These are phyloP conservation scores for Myriangium duriaei DNA, from an alignment of 2,329 filamentous ascomycete genomes.

Conservation along the genomic window DNA sequence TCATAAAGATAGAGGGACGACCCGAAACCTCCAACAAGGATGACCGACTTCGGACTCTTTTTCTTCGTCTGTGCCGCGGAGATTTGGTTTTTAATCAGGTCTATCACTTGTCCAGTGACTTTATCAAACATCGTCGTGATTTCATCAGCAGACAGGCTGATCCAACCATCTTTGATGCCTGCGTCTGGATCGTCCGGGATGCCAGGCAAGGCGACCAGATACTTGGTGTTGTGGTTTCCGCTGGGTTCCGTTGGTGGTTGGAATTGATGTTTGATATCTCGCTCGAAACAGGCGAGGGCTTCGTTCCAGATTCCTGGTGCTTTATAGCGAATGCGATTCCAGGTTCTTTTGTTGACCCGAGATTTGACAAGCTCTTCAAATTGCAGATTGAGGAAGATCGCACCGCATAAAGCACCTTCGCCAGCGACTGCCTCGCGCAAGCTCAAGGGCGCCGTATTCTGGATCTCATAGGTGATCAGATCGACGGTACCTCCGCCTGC, in stretches of 20 bases:
- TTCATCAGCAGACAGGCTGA: constrained; percentile 59
- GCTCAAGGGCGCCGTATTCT: constrained; percentile 55
- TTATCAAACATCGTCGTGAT: constrained; percentile 49
- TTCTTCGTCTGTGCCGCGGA: constrained; percentile 26
- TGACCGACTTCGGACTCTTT: constrained; percentile 48
- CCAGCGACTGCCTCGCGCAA: constrained; percentile 72
- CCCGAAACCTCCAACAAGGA: constrained; percentile 70
- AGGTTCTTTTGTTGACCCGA: constrained; percentile 21
- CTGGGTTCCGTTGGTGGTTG: constrained; percentile 45
- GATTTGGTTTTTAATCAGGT: constrained; percentile 32
- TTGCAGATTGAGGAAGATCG: constrained; percentile 66
- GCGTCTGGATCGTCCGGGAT: constrained; percentile 63
- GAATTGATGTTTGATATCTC: constrained; percentile 76
- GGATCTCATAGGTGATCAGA: constrained; percentile 72
- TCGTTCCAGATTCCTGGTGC: constrained; percentile 65
- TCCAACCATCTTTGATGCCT: constrained; percentile 62
- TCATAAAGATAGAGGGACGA: constrained; percentile 60
- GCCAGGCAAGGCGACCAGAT: constrained; percentile 68
- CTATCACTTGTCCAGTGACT: constrained; percentile 45
- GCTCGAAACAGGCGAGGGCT: constrained; percentile 67
- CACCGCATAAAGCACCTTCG: constrained; percentile 65
- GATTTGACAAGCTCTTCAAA: constrained; percentile 64
- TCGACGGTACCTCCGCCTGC: constrained; percentile 51
- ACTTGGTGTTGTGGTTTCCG: constrained; percentile 51
- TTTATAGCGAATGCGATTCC: constrained; percentile 64